These are phyloP conservation scores for Erysimum pusillum DNA, from an alignment of 441 rosid genomes.

Conservation along the genomic window DNA sequence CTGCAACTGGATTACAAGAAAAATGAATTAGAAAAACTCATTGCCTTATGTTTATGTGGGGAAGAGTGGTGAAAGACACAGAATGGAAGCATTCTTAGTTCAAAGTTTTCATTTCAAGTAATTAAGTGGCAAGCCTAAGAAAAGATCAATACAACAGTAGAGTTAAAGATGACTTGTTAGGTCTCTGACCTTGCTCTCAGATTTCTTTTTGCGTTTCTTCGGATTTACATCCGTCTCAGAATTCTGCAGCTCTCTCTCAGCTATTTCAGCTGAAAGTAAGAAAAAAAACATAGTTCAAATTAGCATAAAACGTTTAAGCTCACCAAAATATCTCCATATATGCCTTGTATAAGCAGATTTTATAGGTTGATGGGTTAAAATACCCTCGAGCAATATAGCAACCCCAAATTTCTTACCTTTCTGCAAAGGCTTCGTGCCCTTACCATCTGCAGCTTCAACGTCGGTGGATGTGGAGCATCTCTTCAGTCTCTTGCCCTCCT, in stretches of 20 bases:
- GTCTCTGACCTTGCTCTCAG: not conserved
- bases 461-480: conserved; percentile 11
- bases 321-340: not conserved
- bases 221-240: not conserved
- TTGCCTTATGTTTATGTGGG: not conserved
- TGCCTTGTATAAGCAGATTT: not conserved
- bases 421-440: not conserved
- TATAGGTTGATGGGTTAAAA: not conserved
- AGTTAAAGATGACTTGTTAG: not conserved
- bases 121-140: not conserved
- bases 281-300: not conserved
- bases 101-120: too few relatives aligned
- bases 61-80: too few relatives aligned
- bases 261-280: too few relatives aligned
- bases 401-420: not conserved
- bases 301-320: not conserved
- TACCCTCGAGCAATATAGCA: not conserved
- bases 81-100: too few relatives aligned
- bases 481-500: not conserved
- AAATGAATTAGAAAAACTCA: not conserved
- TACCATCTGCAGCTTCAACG: not conserved
- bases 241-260: conserved; percentile 11
- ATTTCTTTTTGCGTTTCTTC: conserved; percentile 1
- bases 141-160: not conserved
- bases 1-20: not conserved